Percentiles rank a stretch among this genome's conserved stretches.
Evolutionary conservation across 2,329 filamentous ascomycete species (phyloP).

Genomic region (Talaromyces sp.): DNA sequence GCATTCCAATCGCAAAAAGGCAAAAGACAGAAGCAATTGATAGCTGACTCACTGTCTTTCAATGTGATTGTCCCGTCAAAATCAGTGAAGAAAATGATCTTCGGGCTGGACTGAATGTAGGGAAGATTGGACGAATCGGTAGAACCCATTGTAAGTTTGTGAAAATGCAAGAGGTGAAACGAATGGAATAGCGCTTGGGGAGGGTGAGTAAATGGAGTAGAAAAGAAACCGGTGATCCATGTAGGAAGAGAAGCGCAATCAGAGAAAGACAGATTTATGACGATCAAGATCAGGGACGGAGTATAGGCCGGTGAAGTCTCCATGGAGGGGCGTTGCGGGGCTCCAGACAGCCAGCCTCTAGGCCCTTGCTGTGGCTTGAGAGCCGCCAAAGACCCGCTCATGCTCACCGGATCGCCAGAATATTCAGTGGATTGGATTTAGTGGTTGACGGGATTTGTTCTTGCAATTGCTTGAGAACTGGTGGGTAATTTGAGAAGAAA

Average conservation of each 20-base stretch:
- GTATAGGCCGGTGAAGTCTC: not conserved
- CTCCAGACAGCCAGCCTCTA: conserved; percentile 2
- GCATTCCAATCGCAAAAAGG: not conserved
- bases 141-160: conserved; percentile 29
- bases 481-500: not conserved
- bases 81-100: conserved; percentile 98
- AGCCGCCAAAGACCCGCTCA: not conserved
- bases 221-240: not conserved
- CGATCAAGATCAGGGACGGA: not conserved
- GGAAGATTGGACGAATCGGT: conserved; percentile 34
- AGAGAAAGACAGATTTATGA: not conserved
- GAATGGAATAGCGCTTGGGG: not conserved
- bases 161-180: not conserved
- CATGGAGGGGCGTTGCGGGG: conserved; percentile 5
- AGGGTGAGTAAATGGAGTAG: not conserved
- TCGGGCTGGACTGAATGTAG: conserved; percentile 59
- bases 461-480: not conserved
- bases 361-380: not conserved
- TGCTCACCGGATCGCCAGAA: not conserved
- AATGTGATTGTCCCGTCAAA: conserved; percentile 95
- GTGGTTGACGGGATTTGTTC: not conserved
- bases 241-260: not conserved
- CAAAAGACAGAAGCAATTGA: not conserved
- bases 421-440: not conserved
- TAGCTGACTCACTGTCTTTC: conserved; percentile 55